phyloP scores from a whole-genome alignment of 1,284 basidiomycete genomes.

The Leccinum variabile region DNA sequence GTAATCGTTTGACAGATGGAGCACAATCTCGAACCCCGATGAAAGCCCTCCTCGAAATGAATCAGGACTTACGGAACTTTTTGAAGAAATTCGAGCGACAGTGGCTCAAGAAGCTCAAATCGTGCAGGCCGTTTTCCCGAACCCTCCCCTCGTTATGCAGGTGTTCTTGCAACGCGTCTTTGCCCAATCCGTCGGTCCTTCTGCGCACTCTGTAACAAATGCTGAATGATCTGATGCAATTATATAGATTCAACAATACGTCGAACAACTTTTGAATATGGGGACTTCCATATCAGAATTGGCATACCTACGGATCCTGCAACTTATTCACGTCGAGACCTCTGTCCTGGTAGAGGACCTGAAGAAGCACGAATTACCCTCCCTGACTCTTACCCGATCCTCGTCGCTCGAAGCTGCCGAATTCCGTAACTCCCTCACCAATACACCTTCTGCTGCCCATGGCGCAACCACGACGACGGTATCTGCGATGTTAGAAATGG shows the following conservation, averaged over 20 bases:
- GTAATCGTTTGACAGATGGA: slow-evolving; percentile 65
- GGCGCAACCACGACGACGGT: slow-evolving; percentile 52
- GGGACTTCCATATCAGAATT: slow-evolving; percentile 80
- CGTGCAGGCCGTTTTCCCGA: slow-evolving; percentile 97
- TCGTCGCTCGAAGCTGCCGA: slow-evolving; percentile 56
- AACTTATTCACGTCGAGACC: slow-evolving; percentile 83
- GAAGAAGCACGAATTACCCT: slow-evolving; percentile 86
- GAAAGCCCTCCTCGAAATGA: slow-evolving; percentile 78
- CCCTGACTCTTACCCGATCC: slow-evolving; percentile 55
- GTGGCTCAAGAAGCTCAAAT: slow-evolving; percentile 97
- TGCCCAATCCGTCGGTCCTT: slow-evolving; percentile 83
- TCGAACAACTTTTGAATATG: slow-evolving; percentile 81
- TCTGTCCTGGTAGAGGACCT: slow-evolving; percentile 87
- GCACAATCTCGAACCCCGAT: slow-evolving; percentile 77
- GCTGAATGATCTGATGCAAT: slow-evolving; percentile 12
- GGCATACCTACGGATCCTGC: slow-evolving; percentile 88
- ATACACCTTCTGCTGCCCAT: slow-evolving; percentile 41
- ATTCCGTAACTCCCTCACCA: slow-evolving; percentile 55
- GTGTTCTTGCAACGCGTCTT: slow-evolving; percentile 98
- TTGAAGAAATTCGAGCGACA: slow-evolving; percentile 86
- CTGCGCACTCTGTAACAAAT: background rate
- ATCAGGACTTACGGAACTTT: slow-evolving; percentile 77
- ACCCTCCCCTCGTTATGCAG: slow-evolving; percentile 97
- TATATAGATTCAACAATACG: slow-evolving; percentile 87
- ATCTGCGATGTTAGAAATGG: slow-evolving; percentile 87